Evolutionary conservation across 2,329 filamentous ascomycete species (phyloP).

Genomic region (Penicillium palitans): DNA sequence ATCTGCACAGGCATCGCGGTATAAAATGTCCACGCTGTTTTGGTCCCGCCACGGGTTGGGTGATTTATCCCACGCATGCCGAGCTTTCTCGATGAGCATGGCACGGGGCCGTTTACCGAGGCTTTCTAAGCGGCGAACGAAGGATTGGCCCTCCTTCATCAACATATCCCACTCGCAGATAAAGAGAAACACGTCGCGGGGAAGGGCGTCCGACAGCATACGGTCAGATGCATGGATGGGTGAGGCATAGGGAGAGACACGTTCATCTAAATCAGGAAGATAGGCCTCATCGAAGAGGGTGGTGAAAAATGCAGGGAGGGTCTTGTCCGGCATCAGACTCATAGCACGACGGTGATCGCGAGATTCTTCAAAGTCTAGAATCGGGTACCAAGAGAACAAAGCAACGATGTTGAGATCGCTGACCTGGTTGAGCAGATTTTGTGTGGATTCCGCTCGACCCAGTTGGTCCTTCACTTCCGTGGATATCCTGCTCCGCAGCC

Average conservation of each 20-base stretch:
- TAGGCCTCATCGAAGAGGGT: conserved; percentile 52
- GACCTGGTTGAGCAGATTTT: conserved; percentile 39
- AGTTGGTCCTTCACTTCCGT: conserved; percentile 28
- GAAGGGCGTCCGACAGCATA: conserved; percentile 55
- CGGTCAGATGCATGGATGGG: conserved; percentile 57
- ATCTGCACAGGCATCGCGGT: conserved; percentile 46
- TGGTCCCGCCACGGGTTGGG: conserved; percentile 51
- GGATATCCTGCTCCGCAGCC: conserved; percentile 48
- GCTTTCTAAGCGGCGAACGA: conserved; percentile 43
- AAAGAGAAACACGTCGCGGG: conserved; percentile 61
- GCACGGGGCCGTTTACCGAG: conserved; percentile 48
- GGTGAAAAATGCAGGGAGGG: conserved; percentile 50
- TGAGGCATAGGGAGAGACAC: conserved; percentile 59
- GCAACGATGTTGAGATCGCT: conserved; percentile 53
- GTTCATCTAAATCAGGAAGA: conserved; percentile 48
- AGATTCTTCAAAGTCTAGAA: conserved; percentile 62
- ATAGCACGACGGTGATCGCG: conserved; percentile 59
- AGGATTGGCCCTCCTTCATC: conserved; percentile 56
- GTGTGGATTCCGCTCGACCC: conserved; percentile 35
- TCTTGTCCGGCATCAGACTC: conserved; percentile 53
- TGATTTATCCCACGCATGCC: conserved; percentile 52
- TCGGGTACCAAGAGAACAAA: conserved; percentile 63
- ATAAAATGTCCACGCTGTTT: conserved; percentile 43
- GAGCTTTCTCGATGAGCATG: conserved; percentile 49
- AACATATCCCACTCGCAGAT: conserved; percentile 69